Evolutionary conservation across 163 green algal genomes (phyloP), one percentile per base, ranked within the genome.

Genomic region (Trebouxia gelatinosa): DNA sequence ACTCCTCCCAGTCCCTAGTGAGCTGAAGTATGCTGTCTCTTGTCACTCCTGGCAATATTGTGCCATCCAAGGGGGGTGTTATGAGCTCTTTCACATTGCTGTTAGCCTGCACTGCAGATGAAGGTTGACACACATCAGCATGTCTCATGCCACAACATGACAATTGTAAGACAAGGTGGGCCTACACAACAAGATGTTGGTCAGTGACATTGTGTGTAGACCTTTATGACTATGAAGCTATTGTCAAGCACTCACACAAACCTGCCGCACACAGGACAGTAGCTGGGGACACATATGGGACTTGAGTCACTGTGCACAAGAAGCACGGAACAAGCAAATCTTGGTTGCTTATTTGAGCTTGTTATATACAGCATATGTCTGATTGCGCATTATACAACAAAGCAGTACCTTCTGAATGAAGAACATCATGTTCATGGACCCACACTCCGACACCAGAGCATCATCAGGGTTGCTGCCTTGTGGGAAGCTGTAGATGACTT

Each of bases 21-120:
- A 98, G 85, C 83, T 95, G 80, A 57, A 98, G 90, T 58, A 99
- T 91, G 51, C 87, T 96, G 78, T 91, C 91, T 38, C 92, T 80
- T 0, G 94, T 97, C 66, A 98, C 89, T 11, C 96, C 96, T 9
- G 95, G 94, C 46, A 99, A 87, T 79, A 99, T 98, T 77, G 93
- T 98, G 59, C 94, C 95, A 29, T 85, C 58, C 39, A 98, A 85
- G 3, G 89, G 85, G 0, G 96, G 95, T 7, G 96, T 99, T 37
- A 87, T 82, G 61, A 90, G 83, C 77, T 86, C 81, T 5, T 43
- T 61, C 7, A 40, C 59, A 5, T 40, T 51, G n/a, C 78, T 61
- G 29, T 70, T 61, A 29, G 26, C 37, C 78, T 83, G 34, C 68
- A 79, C n/a, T n/a, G n/a, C n/a, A n/a, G n/a, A n/a, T n/a, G n/a